Percentiles rank a stretch among this genome's conserved stretches.
Conservation (phyloP, 352 stramenopile genomes). For the Phytophthora syringae region DNA sequence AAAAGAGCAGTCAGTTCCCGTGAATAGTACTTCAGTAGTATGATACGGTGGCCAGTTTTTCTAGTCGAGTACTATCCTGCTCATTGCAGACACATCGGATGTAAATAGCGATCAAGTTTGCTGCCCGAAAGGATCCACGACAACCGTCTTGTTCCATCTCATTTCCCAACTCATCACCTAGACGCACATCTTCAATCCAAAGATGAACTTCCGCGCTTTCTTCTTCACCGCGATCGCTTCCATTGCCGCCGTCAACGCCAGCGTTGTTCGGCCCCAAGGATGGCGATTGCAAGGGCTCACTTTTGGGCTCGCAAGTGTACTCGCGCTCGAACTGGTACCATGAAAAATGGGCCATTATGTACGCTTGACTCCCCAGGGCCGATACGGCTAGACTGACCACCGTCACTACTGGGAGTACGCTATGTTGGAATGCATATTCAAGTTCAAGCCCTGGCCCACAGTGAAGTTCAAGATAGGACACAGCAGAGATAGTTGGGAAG, state of each 20-base stretch:
- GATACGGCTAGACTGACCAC: slow-evolving; percentile 30
- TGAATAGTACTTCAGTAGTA: too few species aligned
- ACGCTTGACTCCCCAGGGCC: slow-evolving; percentile 50
- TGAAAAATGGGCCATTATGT: slow-evolving; percentile 37
- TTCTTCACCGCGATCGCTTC: slow-evolving; percentile 14
- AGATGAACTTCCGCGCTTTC: slow-evolving; percentile 28
- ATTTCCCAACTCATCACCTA: slow-evolving; percentile 11
- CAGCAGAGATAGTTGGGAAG: too few species aligned
- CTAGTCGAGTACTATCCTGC: slow-evolving; percentile 12
- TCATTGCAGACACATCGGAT: not conserved
- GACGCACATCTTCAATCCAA: not conserved
- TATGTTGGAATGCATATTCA: slow-evolving; percentile 7
- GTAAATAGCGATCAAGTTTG: slow-evolving; percentile 1
- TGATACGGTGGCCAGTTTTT: too few species aligned
- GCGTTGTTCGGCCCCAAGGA: slow-evolving; percentile 25
- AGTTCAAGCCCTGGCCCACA: too few species aligned
- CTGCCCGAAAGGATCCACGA: slow-evolving; percentile 6
- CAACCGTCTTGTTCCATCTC: not conserved
- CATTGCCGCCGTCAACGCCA: slow-evolving; percentile 1
- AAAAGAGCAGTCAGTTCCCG: slow-evolving; percentile 9
- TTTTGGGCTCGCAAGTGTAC: slow-evolving; percentile 34
- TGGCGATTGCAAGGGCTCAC: slow-evolving; percentile 31
- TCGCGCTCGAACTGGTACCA: slow-evolving; percentile 28
- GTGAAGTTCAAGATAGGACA: too few species aligned
- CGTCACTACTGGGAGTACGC: slow-evolving; percentile 54